These are phyloP conservation scores for Pseudonitzschia multistriata DNA, from an alignment of 108 stramenopile genomes.

Conservation along the genomic window DNA sequence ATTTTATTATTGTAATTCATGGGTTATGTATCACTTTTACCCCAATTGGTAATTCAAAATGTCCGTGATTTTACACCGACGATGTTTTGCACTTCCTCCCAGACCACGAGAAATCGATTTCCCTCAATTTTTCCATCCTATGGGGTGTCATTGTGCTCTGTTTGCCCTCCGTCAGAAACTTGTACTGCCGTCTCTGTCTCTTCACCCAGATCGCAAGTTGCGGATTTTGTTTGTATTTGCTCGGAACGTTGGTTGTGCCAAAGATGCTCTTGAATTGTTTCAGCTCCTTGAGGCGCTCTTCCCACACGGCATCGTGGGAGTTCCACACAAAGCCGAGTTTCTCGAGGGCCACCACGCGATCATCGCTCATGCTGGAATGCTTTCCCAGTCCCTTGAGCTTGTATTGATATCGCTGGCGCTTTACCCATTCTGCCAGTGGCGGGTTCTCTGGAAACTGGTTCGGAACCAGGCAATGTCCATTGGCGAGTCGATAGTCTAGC, in stretches of 20 bases:
- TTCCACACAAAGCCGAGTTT: slow-evolving; percentile 59
- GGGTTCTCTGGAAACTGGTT: slow-evolving; percentile 37
- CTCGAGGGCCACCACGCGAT: slow-evolving; percentile 43
- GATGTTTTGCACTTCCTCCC: slow-evolving; percentile 13
- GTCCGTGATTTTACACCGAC: background rate
- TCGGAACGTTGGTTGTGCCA: slow-evolving; percentile 37
- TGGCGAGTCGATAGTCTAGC: slow-evolving; percentile 17
- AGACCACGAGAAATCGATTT: slow-evolving; percentile 50
- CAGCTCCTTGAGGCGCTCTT: slow-evolving; percentile 33
- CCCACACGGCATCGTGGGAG: slow-evolving; percentile 34
- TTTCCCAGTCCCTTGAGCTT: slow-evolving; percentile 25
- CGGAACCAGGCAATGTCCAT: slow-evolving; percentile 40
- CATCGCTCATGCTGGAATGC: slow-evolving; percentile 45
- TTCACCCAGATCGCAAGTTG: slow-evolving; percentile 46
- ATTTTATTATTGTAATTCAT: too few species aligned
- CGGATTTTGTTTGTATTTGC: slow-evolving; percentile 26
- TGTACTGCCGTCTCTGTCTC: slow-evolving; percentile 43
- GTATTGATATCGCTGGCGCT: slow-evolving; percentile 42
- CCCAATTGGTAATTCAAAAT: too few species aligned
- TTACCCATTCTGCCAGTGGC: slow-evolving; percentile 44
- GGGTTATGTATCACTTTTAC: too few species aligned
- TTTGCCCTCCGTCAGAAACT: slow-evolving; percentile 40
- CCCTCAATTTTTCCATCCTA: slow-evolving; percentile 37
- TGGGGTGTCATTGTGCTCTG: slow-evolving; percentile 44
- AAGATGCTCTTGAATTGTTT: slow-evolving; percentile 18